Evolutionary conservation across 2,329 filamentous ascomycete species (phyloP).

Genomic region (Aspergillus arachidicola): DNA sequence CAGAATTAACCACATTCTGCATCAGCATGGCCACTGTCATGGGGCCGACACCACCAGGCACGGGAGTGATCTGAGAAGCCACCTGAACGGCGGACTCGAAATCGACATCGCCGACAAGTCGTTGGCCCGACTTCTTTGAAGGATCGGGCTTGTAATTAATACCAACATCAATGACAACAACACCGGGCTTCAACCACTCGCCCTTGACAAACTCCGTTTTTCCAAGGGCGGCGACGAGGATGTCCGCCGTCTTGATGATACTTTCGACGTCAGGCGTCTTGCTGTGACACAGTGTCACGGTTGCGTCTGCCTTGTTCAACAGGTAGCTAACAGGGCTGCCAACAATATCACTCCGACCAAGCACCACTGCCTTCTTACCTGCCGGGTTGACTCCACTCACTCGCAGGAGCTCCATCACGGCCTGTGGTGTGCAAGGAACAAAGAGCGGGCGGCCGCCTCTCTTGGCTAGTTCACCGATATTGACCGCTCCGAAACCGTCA

Average conservation of each 20-base stretch:
- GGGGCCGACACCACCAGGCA: slow-evolving; percentile 93
- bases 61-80: slow-evolving; percentile 90
- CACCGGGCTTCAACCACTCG: slow-evolving; percentile 91
- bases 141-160: slow-evolving; percentile 93
- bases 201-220: slow-evolving; percentile 86
- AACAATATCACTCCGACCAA: slow-evolving; percentile 95
- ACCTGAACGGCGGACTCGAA: slow-evolving; percentile 82
- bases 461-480: slow-evolving; percentile 97
- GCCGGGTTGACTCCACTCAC: slow-evolving; percentile 80
- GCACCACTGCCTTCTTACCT: slow-evolving; percentile 91
- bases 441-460: slow-evolving; percentile 87
- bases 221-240: slow-evolving; percentile 90
- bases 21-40: slow-evolving; percentile 99
- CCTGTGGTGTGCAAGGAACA: slow-evolving; percentile 93
- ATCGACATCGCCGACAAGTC: slow-evolving; percentile 93
- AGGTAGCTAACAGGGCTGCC: slow-evolving; percentile 96
- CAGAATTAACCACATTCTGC: slow-evolving; percentile 89
- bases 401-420: slow-evolving; percentile 88
- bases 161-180: slow-evolving; percentile 95
- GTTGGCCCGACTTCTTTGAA: slow-evolving; percentile 87
- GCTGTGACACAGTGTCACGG: slow-evolving; percentile 94
- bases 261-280: slow-evolving; percentile 74
- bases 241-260: slow-evolving; percentile 80
- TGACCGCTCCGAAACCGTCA: slow-evolving; percentile 90
- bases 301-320: slow-evolving; percentile 92